These are phyloP conservation scores for Alternaria novae-zelandiae DNA, from an alignment of 2,329 filamentous ascomycete genomes.

Conservation along the genomic window DNA sequence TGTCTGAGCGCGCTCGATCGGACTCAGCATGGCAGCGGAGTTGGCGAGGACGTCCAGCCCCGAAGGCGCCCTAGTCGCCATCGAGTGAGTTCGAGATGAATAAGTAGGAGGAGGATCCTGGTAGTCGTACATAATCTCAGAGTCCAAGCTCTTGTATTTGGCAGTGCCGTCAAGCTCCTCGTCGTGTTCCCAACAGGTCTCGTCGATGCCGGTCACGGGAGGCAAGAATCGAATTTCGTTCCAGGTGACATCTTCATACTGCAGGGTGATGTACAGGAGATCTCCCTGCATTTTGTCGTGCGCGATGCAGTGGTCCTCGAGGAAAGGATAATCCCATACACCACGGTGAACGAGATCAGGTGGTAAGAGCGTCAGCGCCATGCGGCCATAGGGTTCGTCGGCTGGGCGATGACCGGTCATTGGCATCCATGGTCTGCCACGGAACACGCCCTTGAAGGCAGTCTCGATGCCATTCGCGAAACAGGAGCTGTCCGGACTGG, in stretches of 20 bases:
- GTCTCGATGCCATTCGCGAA: constrained; percentile 47
- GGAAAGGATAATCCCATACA: constrained; percentile 50
- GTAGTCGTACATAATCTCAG: constrained; percentile 52
- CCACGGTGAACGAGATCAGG: constrained; percentile 41
- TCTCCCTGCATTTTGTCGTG: constrained; percentile 52
- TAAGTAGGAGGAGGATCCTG: constrained; percentile 52
- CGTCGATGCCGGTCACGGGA: constrained; percentile 37
- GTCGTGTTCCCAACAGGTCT: constrained; percentile 49
- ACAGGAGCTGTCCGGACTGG: constrained; percentile 45
- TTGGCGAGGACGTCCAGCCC: constrained; percentile 48
- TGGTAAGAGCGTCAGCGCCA: constrained; percentile 46
- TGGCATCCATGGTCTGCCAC: constrained; percentile 50
- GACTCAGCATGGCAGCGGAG: constrained; percentile 45
- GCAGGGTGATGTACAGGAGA: constrained; percentile 49
- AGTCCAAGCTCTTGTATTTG: constrained; percentile 47
- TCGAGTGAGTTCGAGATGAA: constrained; percentile 50
- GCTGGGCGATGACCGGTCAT: constrained; percentile 47
- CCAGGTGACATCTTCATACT: constrained; percentile 50
- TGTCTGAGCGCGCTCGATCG: constrained; percentile 39
- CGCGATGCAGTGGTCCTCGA: constrained; percentile 51
- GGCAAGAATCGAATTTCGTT: constrained; percentile 49
- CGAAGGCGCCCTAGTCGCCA: constrained; percentile 46
- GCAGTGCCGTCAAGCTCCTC: constrained; percentile 48
- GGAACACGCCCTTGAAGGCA: constrained; percentile 45
- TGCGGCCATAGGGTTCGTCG: constrained; percentile 48